A percentile compares a stretch with the other conserved stretches of the same genome.
These are phyloP conservation scores for Boletus insuetus DNA, from an alignment of 768 basidiomycete species.

Conservation along the genomic window DNA sequence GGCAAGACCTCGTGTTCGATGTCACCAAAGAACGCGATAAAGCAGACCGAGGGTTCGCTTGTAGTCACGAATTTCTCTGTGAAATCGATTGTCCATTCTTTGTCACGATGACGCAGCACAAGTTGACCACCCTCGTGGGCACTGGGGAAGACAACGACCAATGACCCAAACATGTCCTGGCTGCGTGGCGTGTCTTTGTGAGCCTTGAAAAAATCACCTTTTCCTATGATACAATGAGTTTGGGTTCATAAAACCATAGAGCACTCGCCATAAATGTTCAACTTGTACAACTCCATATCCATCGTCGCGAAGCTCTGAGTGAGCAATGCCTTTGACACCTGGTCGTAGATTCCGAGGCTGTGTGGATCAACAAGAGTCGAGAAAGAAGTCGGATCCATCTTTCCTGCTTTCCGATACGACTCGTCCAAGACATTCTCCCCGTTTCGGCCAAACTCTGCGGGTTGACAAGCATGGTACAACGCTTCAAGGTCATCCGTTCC, in stretches of 20 bases:
- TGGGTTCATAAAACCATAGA: not conserved
- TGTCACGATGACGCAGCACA: constrained; percentile 2
- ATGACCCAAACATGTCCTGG: constrained; percentile 47
- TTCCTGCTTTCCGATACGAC: constrained; percentile 41
- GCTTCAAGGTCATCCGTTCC: too few relatives aligned
- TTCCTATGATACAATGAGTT: not conserved
- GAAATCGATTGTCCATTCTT: constrained; percentile 5
- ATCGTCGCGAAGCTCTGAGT: not conserved
- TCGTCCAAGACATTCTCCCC: constrained; percentile 4
- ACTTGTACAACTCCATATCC: constrained; percentile 37
- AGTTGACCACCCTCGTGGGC: constrained; percentile 12
- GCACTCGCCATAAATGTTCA: constrained; percentile 44
- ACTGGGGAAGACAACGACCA: constrained; percentile 50
- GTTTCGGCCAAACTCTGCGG: constrained; percentile 4
- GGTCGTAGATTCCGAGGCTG: constrained; percentile 1
- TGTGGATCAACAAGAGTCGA: constrained; percentile 7
- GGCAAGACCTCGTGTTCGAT: constrained; percentile 44
- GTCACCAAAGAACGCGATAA: constrained; percentile 43
- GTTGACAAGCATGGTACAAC: not conserved
- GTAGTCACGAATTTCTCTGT: not conserved
- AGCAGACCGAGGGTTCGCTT: constrained; percentile 26
- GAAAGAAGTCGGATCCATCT: constrained; percentile 40
- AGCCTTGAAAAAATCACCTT: constrained; percentile 7
- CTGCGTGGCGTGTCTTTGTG: constrained; percentile 34
- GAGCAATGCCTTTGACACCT: not conserved